Evolutionary conservation across 1,284 basidiomycete species (phyloP).

Genomic region (Dichomitus squalens): DNA sequence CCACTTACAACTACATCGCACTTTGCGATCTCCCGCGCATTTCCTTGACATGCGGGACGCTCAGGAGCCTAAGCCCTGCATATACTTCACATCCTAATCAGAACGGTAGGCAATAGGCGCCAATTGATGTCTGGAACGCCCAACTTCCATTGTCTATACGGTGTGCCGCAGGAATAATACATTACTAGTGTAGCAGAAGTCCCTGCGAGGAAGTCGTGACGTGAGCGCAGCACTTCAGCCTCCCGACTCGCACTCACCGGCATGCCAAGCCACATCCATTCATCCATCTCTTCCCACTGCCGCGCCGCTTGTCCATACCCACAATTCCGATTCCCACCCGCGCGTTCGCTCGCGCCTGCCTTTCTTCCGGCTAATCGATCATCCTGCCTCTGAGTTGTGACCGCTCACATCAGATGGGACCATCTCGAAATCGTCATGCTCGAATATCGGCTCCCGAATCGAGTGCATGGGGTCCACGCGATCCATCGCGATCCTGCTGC

Average conservation of each 20-base stretch:
- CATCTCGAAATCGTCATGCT: conserved; percentile 33
- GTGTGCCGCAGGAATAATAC: conserved; percentile 17
- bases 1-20: background rate
- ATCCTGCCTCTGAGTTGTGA: conserved; percentile 14
- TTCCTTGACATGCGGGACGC: background rate
- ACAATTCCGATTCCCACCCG: background rate
- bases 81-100: background rate
- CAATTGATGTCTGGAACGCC: background rate
- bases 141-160: background rate
- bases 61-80: background rate
- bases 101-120: background rate
- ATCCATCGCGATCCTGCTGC: conserved; percentile 10
- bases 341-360: background rate
- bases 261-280: conserved; percentile 17
- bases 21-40: background rate
- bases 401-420: conserved; percentile 20
- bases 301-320: background rate
- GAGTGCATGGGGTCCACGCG: conserved; percentile 17
- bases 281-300: conserved; percentile 20
- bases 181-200: conserved; percentile 22
- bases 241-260: conserved; percentile 12
- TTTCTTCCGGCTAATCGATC: background rate
- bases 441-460: conserved; percentile 18
- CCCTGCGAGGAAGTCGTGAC: conserved; percentile 14
- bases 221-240: conserved; percentile 12